phyloP scores from a whole-genome alignment of 805 yeast genomes.

The Kodamaea jinghongensis region DNA sequence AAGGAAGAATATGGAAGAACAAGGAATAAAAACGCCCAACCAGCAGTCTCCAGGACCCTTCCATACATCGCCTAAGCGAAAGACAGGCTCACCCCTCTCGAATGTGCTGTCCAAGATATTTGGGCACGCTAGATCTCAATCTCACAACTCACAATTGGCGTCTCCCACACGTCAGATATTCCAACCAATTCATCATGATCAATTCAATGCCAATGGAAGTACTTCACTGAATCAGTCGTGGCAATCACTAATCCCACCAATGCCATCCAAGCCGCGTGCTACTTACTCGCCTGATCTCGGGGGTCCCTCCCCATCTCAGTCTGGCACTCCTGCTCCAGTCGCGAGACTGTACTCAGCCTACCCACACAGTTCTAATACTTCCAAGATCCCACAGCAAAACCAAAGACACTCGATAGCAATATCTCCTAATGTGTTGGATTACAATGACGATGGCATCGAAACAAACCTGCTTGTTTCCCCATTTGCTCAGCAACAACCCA shows the following conservation, averaged over 20 bases:
- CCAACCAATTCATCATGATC: constrained; percentile 15
- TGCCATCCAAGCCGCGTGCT: constrained; percentile 21
- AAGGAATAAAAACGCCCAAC: constrained; percentile 2
- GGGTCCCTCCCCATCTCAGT: constrained; percentile 2
- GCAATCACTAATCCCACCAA: constrained; percentile 36
- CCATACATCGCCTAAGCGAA: constrained; percentile 6
- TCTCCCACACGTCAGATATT: constrained; percentile 13
- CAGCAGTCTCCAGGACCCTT: constrained; percentile 2
- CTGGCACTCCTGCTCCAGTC: too few species aligned
- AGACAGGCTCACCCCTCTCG: constrained; percentile 5
- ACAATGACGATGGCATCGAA: constrained; percentile 9
- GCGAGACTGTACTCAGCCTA: too few species aligned
- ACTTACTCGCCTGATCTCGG: constrained; percentile 10
- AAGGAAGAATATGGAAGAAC: too few species aligned
- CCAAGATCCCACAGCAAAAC: constrained; percentile 7
- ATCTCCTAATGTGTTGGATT: constrained; percentile 16
- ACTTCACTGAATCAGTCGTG: constrained; percentile 14
- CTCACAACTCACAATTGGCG: constrained; percentile 13
- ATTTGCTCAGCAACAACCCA: background rate
- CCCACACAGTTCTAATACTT: background rate
- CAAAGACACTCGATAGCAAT: constrained; percentile 31
- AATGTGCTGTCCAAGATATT: constrained; percentile 3
- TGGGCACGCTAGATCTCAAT: constrained; percentile 13
- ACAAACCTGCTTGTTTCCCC: constrained; percentile 41
- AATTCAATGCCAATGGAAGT: constrained; percentile 5